Evolutionary conservation across 148 eudicot genomes (phyloP).

Genomic region (Bassia scoparia): DNA sequence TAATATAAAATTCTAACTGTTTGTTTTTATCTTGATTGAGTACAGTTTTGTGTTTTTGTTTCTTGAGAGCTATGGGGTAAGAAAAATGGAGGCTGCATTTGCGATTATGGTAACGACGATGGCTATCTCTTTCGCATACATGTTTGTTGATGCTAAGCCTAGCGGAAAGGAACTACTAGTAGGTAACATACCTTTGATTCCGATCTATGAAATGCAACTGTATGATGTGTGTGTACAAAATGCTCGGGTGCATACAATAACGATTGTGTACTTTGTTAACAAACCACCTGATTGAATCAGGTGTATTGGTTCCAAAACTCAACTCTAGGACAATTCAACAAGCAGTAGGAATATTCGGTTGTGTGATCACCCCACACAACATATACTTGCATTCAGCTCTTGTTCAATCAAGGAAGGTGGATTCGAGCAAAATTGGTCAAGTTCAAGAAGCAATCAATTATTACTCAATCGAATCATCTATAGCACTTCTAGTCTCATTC

Average conservation of each 20-base stretch:
- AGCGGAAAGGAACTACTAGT: slow-evolving; percentile 53
- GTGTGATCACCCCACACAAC: slow-evolving; percentile 86
- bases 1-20: background rate
- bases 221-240: no score
- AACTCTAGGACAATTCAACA: slow-evolving; percentile 75
- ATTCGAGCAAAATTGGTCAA: slow-evolving; percentile 38
- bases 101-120: slow-evolving; percentile 66
- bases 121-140: slow-evolving; percentile 86
- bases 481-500: slow-evolving; percentile 68
- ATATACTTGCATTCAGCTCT: slow-evolving; percentile 86
- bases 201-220: no score
- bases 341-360: slow-evolving; percentile 94
- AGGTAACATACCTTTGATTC: slow-evolving; percentile 32
- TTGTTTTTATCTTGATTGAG: slow-evolving; percentile 12
- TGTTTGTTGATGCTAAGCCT: slow-evolving; percentile 76
- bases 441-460: slow-evolving; percentile 76
- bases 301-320: slow-evolving; percentile 66
- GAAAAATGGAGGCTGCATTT: slow-evolving; percentile 84
- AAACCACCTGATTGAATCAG: slow-evolving; percentile 26
- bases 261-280: no score
- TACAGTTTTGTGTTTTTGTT: slow-evolving; percentile 71
- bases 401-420: slow-evolving; percentile 75
- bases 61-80: slow-evolving; percentile 82
- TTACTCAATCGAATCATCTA: slow-evolving; percentile 72
- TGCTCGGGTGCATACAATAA: no score